phyloP scores from a whole-genome alignment of 2,329 filamentous ascomycete species.

The Ciborinia camelliae region DNA sequence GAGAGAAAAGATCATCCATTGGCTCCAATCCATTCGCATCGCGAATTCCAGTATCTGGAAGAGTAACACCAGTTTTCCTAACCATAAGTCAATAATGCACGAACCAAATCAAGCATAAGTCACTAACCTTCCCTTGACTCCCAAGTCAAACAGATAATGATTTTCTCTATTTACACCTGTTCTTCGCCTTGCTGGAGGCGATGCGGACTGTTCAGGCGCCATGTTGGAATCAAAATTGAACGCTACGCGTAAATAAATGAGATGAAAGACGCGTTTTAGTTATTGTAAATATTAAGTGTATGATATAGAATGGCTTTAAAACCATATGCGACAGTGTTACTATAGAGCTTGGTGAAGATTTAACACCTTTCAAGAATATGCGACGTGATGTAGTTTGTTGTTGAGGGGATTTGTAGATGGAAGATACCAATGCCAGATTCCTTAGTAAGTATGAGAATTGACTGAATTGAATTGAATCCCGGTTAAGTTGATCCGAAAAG shows the following conservation, averaged over 20 bases:
- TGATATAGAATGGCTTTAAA: not conserved
- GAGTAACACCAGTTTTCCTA: constrained; percentile 85
- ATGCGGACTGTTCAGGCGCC: constrained; percentile 18
- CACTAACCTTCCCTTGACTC: constrained; percentile 48
- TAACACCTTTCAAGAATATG: not conserved
- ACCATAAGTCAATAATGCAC: constrained; percentile 19
- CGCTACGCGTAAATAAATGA: constrained; percentile 7
- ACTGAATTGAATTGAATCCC: too few relatives aligned
- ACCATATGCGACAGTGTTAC: not conserved
- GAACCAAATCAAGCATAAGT: not conserved
- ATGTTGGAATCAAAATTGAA: constrained; percentile 1
- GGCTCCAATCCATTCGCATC: constrained; percentile 93
- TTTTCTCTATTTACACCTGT: constrained; percentile 36
- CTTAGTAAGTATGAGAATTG: not conserved
- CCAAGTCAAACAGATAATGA: constrained; percentile 50
- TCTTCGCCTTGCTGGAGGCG: constrained; percentile 30
- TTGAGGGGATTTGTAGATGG: not conserved
- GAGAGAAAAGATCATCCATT: constrained; percentile 83
- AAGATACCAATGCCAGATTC: not conserved
- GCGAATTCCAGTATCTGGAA: constrained; percentile 74
- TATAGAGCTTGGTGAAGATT: not conserved
- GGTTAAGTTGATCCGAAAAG: not conserved
- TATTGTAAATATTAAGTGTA: not conserved
- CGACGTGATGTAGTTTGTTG: not conserved
- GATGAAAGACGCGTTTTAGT: not conserved